Conservation (phyloP, 768 basidiomycete genomes). For the Tylopilus intermedius region DNA sequence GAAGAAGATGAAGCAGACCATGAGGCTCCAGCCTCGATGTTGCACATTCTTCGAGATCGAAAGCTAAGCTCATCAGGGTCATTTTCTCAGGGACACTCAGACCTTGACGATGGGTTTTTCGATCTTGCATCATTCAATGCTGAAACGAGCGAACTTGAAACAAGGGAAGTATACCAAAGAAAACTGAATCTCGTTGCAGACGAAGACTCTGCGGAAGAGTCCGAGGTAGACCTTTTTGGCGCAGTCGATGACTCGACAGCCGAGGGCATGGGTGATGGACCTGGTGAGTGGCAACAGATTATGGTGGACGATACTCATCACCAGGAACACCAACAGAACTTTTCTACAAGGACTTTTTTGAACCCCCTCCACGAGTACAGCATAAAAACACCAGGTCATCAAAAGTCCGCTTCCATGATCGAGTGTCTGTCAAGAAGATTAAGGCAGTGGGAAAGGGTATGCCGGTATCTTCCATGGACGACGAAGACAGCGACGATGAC, state of each 20-base stretch:
- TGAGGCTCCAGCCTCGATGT: slow-evolving; percentile 20
- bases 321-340: slow-evolving; percentile 39
- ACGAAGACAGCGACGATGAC: slow-evolving; percentile 33
- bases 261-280: slow-evolving; percentile 39
- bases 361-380: slow-evolving; percentile 40
- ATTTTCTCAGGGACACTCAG: slow-evolving; percentile 32
- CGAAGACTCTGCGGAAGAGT: slow-evolving; percentile 47
- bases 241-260: slow-evolving; percentile 44
- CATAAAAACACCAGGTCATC: slow-evolving; percentile 19
- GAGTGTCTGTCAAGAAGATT: slow-evolving; percentile 79
- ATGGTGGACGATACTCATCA: neutral
- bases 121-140: slow-evolving; percentile 82
- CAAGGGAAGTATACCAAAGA: slow-evolving; percentile 56
- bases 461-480: slow-evolving; percentile 42
- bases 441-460: slow-evolving; percentile 64
- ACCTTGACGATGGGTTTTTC: slow-evolving; percentile 89
- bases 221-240: slow-evolving; percentile 64
- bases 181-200: slow-evolving; percentile 48
- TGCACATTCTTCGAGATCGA: slow-evolving; percentile 24
- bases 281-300: slow-evolving; percentile 33
- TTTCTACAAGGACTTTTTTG: slow-evolving; percentile 80
- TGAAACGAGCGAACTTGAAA: slow-evolving; percentile 75
- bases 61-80: slow-evolving; percentile 19
- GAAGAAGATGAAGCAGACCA: slow-evolving; percentile 31
- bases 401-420: slow-evolving; percentile 75